These are phyloP conservation scores for Monilinia laxa DNA, from an alignment of 2,329 filamentous ascomycete genomes.

Conservation along the genomic window DNA sequence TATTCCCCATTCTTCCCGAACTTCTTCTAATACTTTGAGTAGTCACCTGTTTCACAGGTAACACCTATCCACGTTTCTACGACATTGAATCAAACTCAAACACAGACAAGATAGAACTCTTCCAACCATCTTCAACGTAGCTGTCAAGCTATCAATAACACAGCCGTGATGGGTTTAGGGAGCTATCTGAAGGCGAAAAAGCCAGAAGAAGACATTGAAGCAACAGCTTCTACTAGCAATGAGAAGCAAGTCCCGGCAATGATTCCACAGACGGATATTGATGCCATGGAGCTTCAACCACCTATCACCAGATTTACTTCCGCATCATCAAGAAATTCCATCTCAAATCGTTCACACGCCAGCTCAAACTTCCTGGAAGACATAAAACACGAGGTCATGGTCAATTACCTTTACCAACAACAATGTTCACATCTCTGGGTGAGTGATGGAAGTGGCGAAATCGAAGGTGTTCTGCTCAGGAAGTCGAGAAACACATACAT, in stretches of 20 bases:
- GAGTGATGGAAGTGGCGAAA: slow-evolving; percentile 63
- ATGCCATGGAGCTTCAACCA: slow-evolving; percentile 51
- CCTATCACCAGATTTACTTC: slow-evolving; percentile 51
- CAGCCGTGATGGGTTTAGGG: slow-evolving; percentile 56
- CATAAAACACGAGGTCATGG: slow-evolving; percentile 80
- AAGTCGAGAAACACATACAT: slow-evolving; percentile 69
- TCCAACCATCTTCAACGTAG: neutral
- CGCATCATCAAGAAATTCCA: slow-evolving; percentile 53
- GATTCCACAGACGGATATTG: slow-evolving; percentile 35
- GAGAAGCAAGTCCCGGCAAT: slow-evolving; percentile 42
- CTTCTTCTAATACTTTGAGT: neutral
- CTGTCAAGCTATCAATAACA: slow-evolving; percentile 24
- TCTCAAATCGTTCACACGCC: slow-evolving; percentile 47
- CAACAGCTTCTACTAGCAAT: slow-evolving; percentile 45
- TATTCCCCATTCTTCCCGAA: neutral
- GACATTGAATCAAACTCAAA: neutral
- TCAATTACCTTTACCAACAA: slow-evolving; percentile 79
- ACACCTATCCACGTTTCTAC: slow-evolving; percentile 6
- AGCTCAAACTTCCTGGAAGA: slow-evolving; percentile 64
- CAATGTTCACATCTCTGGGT: slow-evolving; percentile 75
- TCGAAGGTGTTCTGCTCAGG: slow-evolving; percentile 71
- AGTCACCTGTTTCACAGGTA: slow-evolving; percentile 8
- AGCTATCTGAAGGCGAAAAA: slow-evolving; percentile 61
- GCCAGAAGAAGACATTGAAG: slow-evolving; percentile 38
- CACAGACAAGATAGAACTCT: neutral